phyloP scores from a whole-genome alignment of 2,329 filamentous ascomycete species.

The Leptographium galeiforme region DNA sequence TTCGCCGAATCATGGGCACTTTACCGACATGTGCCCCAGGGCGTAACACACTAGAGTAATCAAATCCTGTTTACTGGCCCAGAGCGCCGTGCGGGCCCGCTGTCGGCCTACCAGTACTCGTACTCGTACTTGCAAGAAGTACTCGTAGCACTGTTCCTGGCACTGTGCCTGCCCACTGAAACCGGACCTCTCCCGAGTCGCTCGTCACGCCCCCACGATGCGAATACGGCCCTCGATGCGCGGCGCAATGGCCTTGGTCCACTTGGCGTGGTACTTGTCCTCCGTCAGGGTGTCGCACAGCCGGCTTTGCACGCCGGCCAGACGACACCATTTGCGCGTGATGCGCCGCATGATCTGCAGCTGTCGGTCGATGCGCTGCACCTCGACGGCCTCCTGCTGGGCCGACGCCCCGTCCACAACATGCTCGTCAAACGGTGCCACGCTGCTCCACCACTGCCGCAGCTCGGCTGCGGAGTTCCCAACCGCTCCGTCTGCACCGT shows the following conservation, averaged over 20 bases:
- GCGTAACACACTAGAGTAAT: background rate
- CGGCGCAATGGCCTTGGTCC: conserved; percentile 72
- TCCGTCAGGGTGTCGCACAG: conserved; percentile 42
- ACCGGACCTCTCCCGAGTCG: too few relatives aligned
- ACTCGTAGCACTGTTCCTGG: background rate
- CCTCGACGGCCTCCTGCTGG: conserved; percentile 25
- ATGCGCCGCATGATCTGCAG: conserved; percentile 54
- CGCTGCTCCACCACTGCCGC: conserved; percentile 19
- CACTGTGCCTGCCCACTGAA: background rate
- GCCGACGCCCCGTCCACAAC: conserved; percentile 23
- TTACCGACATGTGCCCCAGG: background rate
- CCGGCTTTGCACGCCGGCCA: conserved; percentile 46
- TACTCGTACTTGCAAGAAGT: too few relatives aligned
- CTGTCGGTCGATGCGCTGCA: conserved; percentile 28
- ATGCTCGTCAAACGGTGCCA: conserved; percentile 29
- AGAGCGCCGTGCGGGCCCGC: too few relatives aligned
- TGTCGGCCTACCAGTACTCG: too few relatives aligned
- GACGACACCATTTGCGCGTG: conserved; percentile 58
- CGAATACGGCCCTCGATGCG: conserved; percentile 63
- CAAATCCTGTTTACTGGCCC: background rate
- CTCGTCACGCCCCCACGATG: conserved; percentile 21
- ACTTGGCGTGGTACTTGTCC: conserved; percentile 50
- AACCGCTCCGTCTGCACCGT: background rate
- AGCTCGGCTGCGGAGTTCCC: conserved; percentile 23
- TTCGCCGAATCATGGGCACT: background rate